Evolutionary conservation across 169 alveolate species (phyloP), one percentile per base, ranked within the genome.

Genomic region (Plasmodium blacklocki): DNA sequence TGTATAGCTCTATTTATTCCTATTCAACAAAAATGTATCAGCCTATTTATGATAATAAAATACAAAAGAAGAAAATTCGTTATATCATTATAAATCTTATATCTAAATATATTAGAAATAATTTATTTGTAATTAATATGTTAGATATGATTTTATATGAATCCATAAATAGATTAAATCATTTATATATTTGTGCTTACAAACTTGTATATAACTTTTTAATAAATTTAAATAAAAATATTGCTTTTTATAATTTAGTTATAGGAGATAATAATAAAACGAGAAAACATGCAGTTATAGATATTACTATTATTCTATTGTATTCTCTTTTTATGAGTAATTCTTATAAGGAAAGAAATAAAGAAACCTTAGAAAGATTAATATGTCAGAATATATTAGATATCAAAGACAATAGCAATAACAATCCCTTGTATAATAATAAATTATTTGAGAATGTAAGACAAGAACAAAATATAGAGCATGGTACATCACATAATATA

Each of bases 121-220:
- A 71, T 21, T 39, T 49, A n/a, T 86, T 71, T 64, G 83, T 64
- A 60, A 60, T 73, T 2, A 86, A 86, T 56, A 86, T 86, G 29
- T 52, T 86, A 21, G 92, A 86, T 18, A 67, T 86, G 6, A 49
- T 86, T 72, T 72, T 86, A 58, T 86, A 86, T 50, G 63, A 86
- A 50, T 71, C 88, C 15, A 63, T 86, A 45, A 72, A 59, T 18
- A 86, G 26, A 60, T 73, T 86, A 73, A 86, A 23, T 19, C 63
- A 86, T 73, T 63, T 60, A 23, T 86, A 86, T 21, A 43, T 86
- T 58, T n/a, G 60, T n/a, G 49, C 73, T 0, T 86, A 86, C 73
- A 86, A 86, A 60, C 7, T 86, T 72, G 74, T 72, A 8, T 86
- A 72, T 18, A 60, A 86, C 43, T 72, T 32, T 60, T 21, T 73